Conservation (phyloP, 805 yeast genomes). For the Zygoascus tannicola region DNA sequence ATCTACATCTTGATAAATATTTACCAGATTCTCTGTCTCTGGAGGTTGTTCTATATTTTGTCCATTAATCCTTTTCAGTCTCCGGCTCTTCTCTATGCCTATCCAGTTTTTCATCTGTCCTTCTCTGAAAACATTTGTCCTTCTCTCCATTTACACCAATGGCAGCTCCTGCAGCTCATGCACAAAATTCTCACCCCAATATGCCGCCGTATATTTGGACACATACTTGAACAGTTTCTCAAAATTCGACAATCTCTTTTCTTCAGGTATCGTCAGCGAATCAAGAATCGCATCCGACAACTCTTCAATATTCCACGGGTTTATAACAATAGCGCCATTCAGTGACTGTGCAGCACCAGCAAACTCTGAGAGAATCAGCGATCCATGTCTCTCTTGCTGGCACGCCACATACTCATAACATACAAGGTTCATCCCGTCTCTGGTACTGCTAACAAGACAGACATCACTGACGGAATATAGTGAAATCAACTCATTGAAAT, state of each 20-base stretch:
- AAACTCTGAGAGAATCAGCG: constrained; percentile 82
- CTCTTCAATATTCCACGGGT: constrained; percentile 98
- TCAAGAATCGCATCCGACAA: constrained; percentile 77
- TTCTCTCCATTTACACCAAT: background rate
- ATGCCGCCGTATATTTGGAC: constrained; percentile 86
- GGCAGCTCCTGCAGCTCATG: constrained; percentile 47
- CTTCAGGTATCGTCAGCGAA: constrained; percentile 75
- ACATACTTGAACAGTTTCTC: constrained; percentile 78
- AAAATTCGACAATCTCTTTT: constrained; percentile 70
- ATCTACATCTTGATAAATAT: no score
- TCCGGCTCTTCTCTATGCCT: no score
- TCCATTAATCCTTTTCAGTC: no score
- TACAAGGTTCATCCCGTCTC: constrained; percentile 98
- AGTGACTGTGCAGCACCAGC: constrained; percentile 99
- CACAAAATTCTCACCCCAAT: constrained; percentile 96
- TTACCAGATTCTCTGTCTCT: no score
- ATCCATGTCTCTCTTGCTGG: constrained; percentile 77
- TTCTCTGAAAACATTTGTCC: no score
- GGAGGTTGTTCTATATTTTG: no score
- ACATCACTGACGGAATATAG: constrained; percentile 80
- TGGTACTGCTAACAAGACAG: constrained; percentile 84
- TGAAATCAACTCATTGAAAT: constrained; percentile 85
- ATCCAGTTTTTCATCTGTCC: no score
- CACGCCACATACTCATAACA: constrained; percentile 96
- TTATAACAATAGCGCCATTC: constrained; percentile 87